Conservation (phyloP, 805 yeast genomes). For the Ogataea minuta region DNA sequence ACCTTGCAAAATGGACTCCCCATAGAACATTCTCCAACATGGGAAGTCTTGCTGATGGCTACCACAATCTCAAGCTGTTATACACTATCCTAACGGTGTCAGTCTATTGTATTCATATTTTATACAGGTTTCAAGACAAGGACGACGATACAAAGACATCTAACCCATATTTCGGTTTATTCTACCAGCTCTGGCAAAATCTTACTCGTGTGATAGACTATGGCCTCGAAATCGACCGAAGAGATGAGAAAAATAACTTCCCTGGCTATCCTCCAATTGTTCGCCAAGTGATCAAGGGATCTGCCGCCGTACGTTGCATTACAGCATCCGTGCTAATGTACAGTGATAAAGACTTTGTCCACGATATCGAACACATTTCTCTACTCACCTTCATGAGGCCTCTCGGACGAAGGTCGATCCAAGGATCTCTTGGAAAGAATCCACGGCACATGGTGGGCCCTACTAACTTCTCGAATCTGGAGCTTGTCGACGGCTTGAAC, state of each 20-base stretch:
- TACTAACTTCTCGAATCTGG: neutral
- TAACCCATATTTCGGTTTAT: slow-evolving; percentile 61
- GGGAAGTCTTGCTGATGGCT: slow-evolving; percentile 27
- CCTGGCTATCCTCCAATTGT: slow-evolving; percentile 45
- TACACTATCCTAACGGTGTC: slow-evolving; percentile 45
- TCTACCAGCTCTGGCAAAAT: slow-evolving; percentile 63
- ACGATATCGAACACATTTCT: slow-evolving; percentile 60
- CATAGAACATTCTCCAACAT: slow-evolving; percentile 26
- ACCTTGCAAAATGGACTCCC: slow-evolving; percentile 39
- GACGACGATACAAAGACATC: slow-evolving; percentile 43
- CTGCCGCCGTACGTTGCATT: slow-evolving; percentile 60
- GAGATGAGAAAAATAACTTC: slow-evolving; percentile 42
- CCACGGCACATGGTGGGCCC: neutral
- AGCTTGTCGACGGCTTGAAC: slow-evolving; percentile 33
- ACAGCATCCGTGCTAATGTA: slow-evolving; percentile 60
- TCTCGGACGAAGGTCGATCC: slow-evolving; percentile 57
- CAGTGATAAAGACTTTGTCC: slow-evolving; percentile 39
- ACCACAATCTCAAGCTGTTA: slow-evolving; percentile 41
- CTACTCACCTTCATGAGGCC: slow-evolving; percentile 63
- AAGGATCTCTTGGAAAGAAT: slow-evolving; percentile 47
- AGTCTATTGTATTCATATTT: slow-evolving; percentile 43
- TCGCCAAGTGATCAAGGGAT: slow-evolving; percentile 54
- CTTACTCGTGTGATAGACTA: slow-evolving; percentile 57
- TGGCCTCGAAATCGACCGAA: slow-evolving; percentile 59
- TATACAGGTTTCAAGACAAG: slow-evolving; percentile 38